A percentile compares a stretch with the other conserved stretches of the same genome.
phyloP scores from a whole-genome alignment of 352 stramenopile species.

The Paralagenidium karlingii region DNA sequence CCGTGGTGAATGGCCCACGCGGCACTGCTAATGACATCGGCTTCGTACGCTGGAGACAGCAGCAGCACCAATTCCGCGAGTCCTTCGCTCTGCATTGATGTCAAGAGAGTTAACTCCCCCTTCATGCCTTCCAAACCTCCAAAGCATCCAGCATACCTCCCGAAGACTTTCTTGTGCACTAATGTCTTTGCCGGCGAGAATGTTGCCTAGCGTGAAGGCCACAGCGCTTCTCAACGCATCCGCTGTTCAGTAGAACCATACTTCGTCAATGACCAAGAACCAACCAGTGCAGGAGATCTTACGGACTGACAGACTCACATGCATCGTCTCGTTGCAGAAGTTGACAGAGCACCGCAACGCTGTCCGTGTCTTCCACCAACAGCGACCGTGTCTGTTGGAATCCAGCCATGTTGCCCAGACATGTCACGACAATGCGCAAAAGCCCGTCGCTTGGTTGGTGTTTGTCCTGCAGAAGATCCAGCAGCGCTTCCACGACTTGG shows the following conservation, averaged over 20 bases:
- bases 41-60: slow-evolving; percentile 40
- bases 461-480: slow-evolving; percentile 28
- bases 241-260: slow-evolving; percentile 10
- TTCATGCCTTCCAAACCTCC: too few species aligned
- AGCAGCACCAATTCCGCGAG: slow-evolving; percentile 46
- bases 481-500: slow-evolving; percentile 20
- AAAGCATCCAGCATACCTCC: slow-evolving; percentile 10
- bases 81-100: slow-evolving; percentile 17
- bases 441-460: slow-evolving; percentile 60
- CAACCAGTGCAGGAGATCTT: too few species aligned
- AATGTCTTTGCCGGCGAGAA: slow-evolving; percentile 43
- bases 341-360: too few species aligned
- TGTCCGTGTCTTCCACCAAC: too few species aligned
- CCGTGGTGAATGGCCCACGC: slow-evolving; percentile 66
- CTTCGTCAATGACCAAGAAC: too few species aligned
- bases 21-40: slow-evolving; percentile 54
- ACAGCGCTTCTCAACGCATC: slow-evolving; percentile 38
- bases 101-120: neutral
- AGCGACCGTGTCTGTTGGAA: slow-evolving; percentile 16
- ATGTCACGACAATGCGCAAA: slow-evolving; percentile 30
- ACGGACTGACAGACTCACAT: too few species aligned
- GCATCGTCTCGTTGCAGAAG: too few species aligned
- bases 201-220: slow-evolving; percentile 55
- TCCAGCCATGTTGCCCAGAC: slow-evolving; percentile 38
- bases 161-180: slow-evolving; percentile 38